These are phyloP conservation scores for Diaporthe ampelina DNA, from an alignment of 2,329 filamentous ascomycete species.

Conservation along the genomic window DNA sequence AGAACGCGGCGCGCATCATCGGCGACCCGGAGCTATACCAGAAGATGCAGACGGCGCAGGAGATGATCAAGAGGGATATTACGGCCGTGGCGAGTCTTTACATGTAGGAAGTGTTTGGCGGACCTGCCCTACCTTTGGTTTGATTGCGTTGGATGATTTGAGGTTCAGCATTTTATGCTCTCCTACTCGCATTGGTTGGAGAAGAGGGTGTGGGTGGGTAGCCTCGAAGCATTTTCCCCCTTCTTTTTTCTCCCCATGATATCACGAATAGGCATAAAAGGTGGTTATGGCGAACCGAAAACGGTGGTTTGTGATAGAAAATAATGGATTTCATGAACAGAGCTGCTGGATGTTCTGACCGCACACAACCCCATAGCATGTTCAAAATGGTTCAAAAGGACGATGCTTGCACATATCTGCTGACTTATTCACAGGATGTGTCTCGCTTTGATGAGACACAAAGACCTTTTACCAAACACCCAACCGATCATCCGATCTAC, in stretches of 20 bases:
- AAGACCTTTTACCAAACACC: not conserved
- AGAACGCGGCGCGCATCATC: conserved; percentile 95
- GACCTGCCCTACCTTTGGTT: not conserved
- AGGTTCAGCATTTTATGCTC: not conserved
- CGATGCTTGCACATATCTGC: not conserved
- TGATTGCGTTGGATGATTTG: not conserved
- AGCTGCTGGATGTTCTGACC: not conserved
- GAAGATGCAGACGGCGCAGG: conserved; percentile 98
- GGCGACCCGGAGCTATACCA: conserved; percentile 92
- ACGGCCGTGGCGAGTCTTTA: conserved; percentile 91
- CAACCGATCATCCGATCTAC: not conserved
- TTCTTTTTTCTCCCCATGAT: not conserved
- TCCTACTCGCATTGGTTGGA: not conserved
- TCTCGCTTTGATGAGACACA: not conserved
- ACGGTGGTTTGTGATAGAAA: conserved; percentile 22
- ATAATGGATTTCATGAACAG: not conserved
- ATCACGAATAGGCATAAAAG: conserved; percentile 4
- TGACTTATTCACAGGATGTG: not conserved
- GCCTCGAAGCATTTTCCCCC: not conserved
- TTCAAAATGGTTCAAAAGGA: not conserved
- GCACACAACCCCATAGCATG: not conserved
- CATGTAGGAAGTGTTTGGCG: conserved; percentile 68
- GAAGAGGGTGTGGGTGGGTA: not conserved
- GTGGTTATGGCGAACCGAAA: conserved; percentile 10
- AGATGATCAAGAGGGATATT: conserved; percentile 97